These are phyloP conservation scores for Boletellus ananiceps DNA, from an alignment of 768 basidiomycete genomes.

Conservation along the genomic window DNA sequence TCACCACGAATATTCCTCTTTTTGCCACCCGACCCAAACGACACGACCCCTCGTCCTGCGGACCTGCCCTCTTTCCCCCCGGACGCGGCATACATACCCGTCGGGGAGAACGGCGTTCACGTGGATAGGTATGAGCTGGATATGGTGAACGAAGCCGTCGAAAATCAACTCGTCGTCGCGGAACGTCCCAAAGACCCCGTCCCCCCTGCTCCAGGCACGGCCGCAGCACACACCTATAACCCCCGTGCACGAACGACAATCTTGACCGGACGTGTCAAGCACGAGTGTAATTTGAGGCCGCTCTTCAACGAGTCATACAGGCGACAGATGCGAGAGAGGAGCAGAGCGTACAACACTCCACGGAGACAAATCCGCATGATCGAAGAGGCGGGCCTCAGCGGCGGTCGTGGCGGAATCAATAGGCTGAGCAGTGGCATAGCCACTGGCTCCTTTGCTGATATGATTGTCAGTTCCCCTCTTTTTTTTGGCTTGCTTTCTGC, in stretches of 20 bases:
- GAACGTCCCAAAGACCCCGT: conserved; percentile 68
- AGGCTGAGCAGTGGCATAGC: conserved; percentile 73
- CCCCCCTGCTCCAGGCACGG: conserved; percentile 36
- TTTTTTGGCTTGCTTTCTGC: no score
- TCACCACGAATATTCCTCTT: conserved; percentile 64
- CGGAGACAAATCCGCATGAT: conserved; percentile 65
- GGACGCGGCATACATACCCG: conserved; percentile 29
- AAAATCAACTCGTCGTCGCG: conserved; percentile 83
- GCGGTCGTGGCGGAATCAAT: conserved; percentile 71
- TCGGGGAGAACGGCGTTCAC: conserved; percentile 27
- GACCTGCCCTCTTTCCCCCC: conserved; percentile 24
- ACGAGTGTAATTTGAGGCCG: conserved; percentile 73
- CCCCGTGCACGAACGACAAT: conserved; percentile 71
- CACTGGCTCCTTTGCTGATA: conserved; percentile 54
- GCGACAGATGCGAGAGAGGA: conserved; percentile 66
- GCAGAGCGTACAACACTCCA: conserved; percentile 62
- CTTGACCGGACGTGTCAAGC: conserved; percentile 74
- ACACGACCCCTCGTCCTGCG: conserved; percentile 32
- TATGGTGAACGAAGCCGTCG: conserved; percentile 79
- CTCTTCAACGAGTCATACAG: conserved; percentile 64
- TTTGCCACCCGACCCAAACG: conserved; percentile 52
- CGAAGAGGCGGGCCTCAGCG: conserved; percentile 63
- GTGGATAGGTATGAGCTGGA: conserved; percentile 79
- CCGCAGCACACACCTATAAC: conserved; percentile 39
- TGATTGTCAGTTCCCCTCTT: conserved; percentile 51